Evolutionary conservation across 371 early-diverging fungal genomes (phyloP).

Genomic region (Rhizopus sp.): DNA sequence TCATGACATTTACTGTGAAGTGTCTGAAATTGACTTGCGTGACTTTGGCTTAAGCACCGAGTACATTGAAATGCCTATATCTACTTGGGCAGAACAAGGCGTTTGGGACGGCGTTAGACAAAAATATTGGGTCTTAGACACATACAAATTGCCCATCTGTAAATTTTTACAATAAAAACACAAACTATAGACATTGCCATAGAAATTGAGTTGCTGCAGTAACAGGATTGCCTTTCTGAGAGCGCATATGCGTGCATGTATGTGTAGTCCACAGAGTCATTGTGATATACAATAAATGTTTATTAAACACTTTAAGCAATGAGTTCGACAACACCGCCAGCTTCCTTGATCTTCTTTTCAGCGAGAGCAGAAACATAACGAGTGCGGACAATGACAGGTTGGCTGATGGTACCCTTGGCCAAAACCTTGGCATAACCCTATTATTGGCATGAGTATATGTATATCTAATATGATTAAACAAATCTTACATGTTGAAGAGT

Average conservation of each 20-base stretch:
- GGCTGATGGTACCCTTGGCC: slow-evolving; percentile 93
- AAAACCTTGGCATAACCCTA: slow-evolving; percentile 98
- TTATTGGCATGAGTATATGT: slow-evolving; percentile 5
- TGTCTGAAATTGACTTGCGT: slow-evolving; percentile 81
- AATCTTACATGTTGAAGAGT: slow-evolving; percentile 71
- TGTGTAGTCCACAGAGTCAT: too few species aligned
- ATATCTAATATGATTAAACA: background rate
- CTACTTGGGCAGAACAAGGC: slow-evolving; percentile 73
- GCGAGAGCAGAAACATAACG: slow-evolving; percentile 94
- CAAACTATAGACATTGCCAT: slow-evolving; percentile 1
- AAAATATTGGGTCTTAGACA: slow-evolving; percentile 83
- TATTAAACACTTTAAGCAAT: slow-evolving; percentile 43
- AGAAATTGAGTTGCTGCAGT: background rate
- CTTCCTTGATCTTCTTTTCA: slow-evolving; percentile 98
- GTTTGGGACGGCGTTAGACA: slow-evolving; percentile 87
- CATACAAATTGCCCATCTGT: slow-evolving; percentile 79
- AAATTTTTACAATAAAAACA: slow-evolving; percentile 38
- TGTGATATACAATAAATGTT: background rate
- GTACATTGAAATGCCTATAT: slow-evolving; percentile 71
- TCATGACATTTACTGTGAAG: slow-evolving; percentile 90
- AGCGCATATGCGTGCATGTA: background rate
- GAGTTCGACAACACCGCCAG: slow-evolving; percentile 88
- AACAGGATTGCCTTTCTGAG: background rate
- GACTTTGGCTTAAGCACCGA: slow-evolving; percentile 79
- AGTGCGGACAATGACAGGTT: slow-evolving; percentile 98